Evolutionary conservation across 345 rosid genomes (phyloP), one percentile per base, ranked within the genome.

Genomic region (Heritiera littoralis): DNA sequence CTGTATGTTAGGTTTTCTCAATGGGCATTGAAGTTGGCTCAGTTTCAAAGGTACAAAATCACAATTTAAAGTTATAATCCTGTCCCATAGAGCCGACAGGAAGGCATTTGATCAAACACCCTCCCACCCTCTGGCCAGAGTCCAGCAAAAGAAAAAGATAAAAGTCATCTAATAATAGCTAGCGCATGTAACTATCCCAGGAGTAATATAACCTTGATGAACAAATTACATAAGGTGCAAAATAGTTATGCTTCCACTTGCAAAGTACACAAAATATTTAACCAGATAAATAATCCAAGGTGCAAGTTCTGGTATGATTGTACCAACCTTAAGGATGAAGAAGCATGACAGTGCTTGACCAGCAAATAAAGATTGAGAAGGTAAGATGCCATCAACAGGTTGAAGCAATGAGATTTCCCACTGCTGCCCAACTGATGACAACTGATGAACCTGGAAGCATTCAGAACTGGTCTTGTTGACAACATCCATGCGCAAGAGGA

Each of bases 331-430:
- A 43, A 96, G 91, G 88, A 83, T 87, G 84, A 96, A 90, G 89
- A 90, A 93, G 84, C 90, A 92, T 15, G 98, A 88, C 76, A 96
- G 72, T 79, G 95, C 94, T 86, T 96, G 95, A 82, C 94, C 98
- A 82, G 96, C 84, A 80, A 86, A 82, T 81, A 96, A 74, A 81
- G 88, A 81, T 56, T 87, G 83, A 66, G 93, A 87, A 83, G 95
- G 88, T 83, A 88, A 83, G 84, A 89, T 83, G 77, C 89, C 40
- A 78, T 89, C 92, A 78, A 85, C 87, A 66, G 93, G 88, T 81
- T 92, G 92, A 82, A 92, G 94, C 86, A 89, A 85, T 30, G 92
- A 92, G 83, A 96, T 89, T 74, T 93, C 93, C 95, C 98, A 96
- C 55, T 88, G 90, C 74, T 77, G 66, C 78, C 98, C 98, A 84